Percentiles rank a stretch among this genome's conserved stretches.
Evolutionary conservation across 2,329 filamentous ascomycete genomes (phyloP).

Genomic region (Ceratocystis alfenasii): DNA sequence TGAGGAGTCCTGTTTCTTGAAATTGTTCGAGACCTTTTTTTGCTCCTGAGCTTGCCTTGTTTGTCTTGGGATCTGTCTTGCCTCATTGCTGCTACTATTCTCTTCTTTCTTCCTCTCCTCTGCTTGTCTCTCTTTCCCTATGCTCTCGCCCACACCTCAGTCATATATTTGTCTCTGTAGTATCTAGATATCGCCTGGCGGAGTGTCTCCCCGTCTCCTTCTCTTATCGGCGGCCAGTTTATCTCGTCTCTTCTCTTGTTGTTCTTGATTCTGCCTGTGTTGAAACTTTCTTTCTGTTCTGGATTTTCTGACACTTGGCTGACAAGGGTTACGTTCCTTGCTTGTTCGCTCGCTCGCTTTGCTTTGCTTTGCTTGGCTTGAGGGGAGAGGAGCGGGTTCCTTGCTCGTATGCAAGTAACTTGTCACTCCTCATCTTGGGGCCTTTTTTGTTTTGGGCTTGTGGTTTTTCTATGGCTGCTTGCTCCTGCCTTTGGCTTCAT

Average conservation of each 20-base stretch:
- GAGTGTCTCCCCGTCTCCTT: neutral
- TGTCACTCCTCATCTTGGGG: neutral
- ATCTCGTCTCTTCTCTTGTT: neutral
- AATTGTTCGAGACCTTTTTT: neutral
- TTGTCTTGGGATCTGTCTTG: neutral
- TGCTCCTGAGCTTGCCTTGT: neutral
- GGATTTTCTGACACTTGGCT: neutral
- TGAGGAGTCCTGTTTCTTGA: too few species aligned
- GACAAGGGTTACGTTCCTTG: neutral
- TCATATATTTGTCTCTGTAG: too few species aligned
- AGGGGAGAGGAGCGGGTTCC: neutral
- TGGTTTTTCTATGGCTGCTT: neutral
- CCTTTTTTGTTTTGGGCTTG: neutral
- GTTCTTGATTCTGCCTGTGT: neutral
- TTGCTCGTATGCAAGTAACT: conserved; percentile 3
- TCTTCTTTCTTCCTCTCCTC: neutral
- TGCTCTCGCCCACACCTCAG: neutral
- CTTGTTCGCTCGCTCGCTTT: neutral
- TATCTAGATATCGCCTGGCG: neutral
- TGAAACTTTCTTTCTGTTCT: neutral
- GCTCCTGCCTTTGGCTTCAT: neutral
- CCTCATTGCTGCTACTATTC: neutral
- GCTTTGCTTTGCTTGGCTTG: neutral
- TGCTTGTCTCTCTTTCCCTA: neutral
- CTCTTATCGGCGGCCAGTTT: neutral